Base-by-base conservation (phyloP, 495 filamentous ascomycete species). In the Bacidia rubella region DNA sequence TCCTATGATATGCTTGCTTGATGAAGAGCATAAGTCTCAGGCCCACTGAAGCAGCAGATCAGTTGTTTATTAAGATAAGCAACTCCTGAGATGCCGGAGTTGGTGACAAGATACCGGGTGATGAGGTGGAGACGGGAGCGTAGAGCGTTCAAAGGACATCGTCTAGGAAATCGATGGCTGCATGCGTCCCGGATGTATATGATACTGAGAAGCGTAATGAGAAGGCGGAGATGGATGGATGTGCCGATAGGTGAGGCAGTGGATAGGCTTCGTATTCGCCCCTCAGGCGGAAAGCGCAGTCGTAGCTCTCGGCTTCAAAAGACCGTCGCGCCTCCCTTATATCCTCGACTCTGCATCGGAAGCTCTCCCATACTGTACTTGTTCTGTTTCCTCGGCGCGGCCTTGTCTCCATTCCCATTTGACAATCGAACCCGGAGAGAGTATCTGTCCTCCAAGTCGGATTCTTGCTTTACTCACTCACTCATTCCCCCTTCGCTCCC, bases 11-110 rank as follows among this genome's bases (percentile, higher is more conserved):
- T 7, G 29, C 2, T 53, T 67, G 4, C 68, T 65, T 27, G 63
- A 68, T 35, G 42, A 46, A 23, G 63, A 65, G 5, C 60, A 65
- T 5, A 63, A 63, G 20, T 44, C 59, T 1, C 56, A 65, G 5
- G 56, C 64, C 12, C 43, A 51, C 17, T 55, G 43, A 69, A 69
- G 58, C 67, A 72, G 44, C 60, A 68, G 45, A 64, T 65, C 1
- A 66, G 63, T 21, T 58, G 65, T n/a, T 35, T 68, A 65, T 3
- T 70, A 63, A 10, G 53, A 74, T 1, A 74, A 68, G 70, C 70
- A 75, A 57, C 66, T 74, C 22, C 49, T 66, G 1, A 70, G 74
- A 58, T 70, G 72, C 1, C 66, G 65, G 9, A 35, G 29, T 15
- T 7, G 15, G 29, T 7, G 29, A 15, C 29, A 7, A 35, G 29